Conservation (phyloP, 306 rosid genomes). For the Argentina anserina region DNA sequence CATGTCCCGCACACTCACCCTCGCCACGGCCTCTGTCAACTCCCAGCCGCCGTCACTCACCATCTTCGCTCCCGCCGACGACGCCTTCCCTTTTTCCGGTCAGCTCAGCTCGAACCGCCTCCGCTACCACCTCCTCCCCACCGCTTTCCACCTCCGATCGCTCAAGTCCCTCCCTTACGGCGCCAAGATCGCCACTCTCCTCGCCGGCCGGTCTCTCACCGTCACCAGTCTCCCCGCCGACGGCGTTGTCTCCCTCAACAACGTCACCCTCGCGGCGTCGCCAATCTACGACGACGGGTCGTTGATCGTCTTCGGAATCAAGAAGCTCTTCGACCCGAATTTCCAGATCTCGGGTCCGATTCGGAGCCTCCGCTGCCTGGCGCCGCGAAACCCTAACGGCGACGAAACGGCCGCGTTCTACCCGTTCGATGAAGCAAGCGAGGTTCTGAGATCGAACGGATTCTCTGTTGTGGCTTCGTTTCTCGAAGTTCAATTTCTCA, state of each 20-base stretch:
- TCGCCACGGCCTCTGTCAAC: slow-evolving; percentile 39
- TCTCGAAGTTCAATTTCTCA: background rate
- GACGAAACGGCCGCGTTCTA: too few relatives aligned
- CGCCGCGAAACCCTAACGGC: background rate
- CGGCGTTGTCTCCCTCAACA: slow-evolving; percentile 41
- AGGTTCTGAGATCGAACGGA: too few relatives aligned
- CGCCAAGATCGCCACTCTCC: slow-evolving; percentile 49
- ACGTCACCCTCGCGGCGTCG: slow-evolving; percentile 31
- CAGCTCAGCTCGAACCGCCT: slow-evolving; percentile 42
- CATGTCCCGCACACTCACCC: slow-evolving; percentile 53
- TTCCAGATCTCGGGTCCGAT: slow-evolving; percentile 29
- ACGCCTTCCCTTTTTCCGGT: slow-evolving; percentile 27
- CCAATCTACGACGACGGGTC: slow-evolving; percentile 42
- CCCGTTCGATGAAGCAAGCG: too few relatives aligned
- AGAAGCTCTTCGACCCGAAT: slow-evolving; percentile 39
- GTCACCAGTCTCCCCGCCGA: slow-evolving; percentile 21
- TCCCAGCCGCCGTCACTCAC: slow-evolving; percentile 32
- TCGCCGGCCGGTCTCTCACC: slow-evolving; percentile 32
- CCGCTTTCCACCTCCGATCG: slow-evolving; percentile 37
- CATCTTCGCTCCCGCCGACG: slow-evolving; percentile 45
- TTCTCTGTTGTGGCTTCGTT: too few relatives aligned
- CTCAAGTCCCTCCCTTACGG: slow-evolving; percentile 53
- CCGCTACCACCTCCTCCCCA: slow-evolving; percentile 53
- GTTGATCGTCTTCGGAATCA: slow-evolving; percentile 37
- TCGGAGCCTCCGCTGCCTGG: too few relatives aligned